Conservation (phyloP, 73 alveolate species). For the Tetrahymena elliotti region DNA sequence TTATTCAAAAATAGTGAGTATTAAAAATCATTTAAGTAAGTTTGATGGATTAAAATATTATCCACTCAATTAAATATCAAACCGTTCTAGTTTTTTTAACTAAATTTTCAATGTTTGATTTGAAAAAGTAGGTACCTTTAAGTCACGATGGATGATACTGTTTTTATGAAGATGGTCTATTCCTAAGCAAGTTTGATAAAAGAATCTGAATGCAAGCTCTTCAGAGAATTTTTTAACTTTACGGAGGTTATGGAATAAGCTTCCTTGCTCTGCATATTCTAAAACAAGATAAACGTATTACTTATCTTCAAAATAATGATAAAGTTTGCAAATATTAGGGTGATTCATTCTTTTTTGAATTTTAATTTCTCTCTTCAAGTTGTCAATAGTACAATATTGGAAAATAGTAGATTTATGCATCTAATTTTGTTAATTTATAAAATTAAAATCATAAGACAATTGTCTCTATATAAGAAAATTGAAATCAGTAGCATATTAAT, state of each 20-base stretch:
- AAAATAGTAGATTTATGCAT: slow-evolving; percentile 24
- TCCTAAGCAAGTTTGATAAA: slow-evolving; percentile 50
- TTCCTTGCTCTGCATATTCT: slow-evolving; percentile 62
- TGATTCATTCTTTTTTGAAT: slow-evolving; percentile 85
- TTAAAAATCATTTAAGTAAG: background rate
- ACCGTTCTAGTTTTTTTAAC: background rate
- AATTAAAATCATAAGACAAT: background rate
- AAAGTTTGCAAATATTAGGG: slow-evolving; percentile 75
- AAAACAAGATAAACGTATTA: slow-evolving; percentile 68
- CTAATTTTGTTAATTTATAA: background rate
- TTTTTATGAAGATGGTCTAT: slow-evolving; percentile 46
- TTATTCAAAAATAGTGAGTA: background rate
- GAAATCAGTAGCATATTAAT: background rate
- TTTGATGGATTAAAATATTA: background rate
- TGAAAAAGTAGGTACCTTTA: slow-evolving; percentile 3
- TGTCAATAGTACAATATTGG: slow-evolving; percentile 29
- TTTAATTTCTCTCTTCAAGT: slow-evolving; percentile 71
- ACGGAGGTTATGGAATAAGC: slow-evolving; percentile 32
- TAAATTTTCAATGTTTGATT: background rate
- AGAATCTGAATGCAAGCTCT: slow-evolving; percentile 42
- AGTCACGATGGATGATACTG: slow-evolving; percentile 47
- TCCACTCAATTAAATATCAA: background rate
- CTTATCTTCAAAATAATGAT: slow-evolving; percentile 82
- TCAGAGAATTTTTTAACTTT: slow-evolving; percentile 42
- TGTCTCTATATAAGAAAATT: background rate